These are phyloP conservation scores for Dalbergia oliveri DNA, from an alignment of 306 rosid species.

Conservation along the genomic window DNA sequence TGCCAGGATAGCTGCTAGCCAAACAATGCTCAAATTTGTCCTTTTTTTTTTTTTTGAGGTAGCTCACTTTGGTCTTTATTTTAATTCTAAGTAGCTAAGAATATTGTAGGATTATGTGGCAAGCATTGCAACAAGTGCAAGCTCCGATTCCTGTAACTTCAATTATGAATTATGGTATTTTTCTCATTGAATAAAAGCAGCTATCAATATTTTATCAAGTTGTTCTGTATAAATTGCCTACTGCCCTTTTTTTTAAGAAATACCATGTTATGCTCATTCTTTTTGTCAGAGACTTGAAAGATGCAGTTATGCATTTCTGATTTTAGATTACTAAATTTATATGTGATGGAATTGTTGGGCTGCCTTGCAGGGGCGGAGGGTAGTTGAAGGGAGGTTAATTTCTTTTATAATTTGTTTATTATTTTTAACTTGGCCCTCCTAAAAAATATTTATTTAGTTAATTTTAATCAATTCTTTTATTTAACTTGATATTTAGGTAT, in stretches of 20 bases:
- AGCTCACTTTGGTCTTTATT: conserved; percentile 1
- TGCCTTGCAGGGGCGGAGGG: background rate
- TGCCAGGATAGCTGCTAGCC: background rate
- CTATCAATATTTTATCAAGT: background rate
- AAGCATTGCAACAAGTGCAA: conserved; percentile 21
- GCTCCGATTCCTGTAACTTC: background rate
- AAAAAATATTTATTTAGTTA: too few relatives aligned
- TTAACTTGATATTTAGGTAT: too few relatives aligned
- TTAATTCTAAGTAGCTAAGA: background rate
- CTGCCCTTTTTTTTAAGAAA: background rate
- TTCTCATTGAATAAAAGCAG: background rate
- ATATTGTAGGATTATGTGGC: conserved; percentile 11
- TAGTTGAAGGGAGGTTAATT: too few relatives aligned
- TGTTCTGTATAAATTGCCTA: too few relatives aligned
- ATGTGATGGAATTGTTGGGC: background rate
- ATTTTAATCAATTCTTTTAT: too few relatives aligned
- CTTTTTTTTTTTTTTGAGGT: too few relatives aligned
- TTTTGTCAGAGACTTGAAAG: background rate
- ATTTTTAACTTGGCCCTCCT: too few relatives aligned
- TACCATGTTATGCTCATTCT: background rate
- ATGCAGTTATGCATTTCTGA: background rate
- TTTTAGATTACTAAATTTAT: background rate
- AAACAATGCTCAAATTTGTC: background rate
- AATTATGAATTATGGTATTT: background rate
- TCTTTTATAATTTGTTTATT: too few relatives aligned